phyloP scores from a whole-genome alignment of 2,329 filamentous ascomycete genomes.

The Pestalotiopsis sp. region DNA sequence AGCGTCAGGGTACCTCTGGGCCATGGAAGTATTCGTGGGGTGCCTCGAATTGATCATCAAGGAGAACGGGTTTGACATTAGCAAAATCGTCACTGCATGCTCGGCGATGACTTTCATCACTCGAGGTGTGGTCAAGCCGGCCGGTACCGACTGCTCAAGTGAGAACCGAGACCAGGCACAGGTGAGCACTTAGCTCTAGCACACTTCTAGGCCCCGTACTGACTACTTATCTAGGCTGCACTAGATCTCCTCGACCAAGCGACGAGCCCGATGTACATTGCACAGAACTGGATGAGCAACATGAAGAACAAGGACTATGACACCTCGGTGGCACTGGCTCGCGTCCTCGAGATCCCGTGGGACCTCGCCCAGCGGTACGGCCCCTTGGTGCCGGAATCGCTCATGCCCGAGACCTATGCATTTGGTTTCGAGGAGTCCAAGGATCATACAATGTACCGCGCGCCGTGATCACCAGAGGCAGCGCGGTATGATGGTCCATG shows the following conservation, averaged over 20 bases:
- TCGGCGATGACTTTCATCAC: neutral
- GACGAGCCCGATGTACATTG: neutral
- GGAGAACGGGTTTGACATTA: neutral
- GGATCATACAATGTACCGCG: neutral
- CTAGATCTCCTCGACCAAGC: neutral
- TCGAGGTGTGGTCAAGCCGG: neutral
- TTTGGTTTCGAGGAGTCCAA: neutral
- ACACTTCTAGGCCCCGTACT: neutral
- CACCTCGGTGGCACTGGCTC: neutral
- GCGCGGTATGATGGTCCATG: too few relatives aligned
- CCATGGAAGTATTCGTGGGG: neutral
- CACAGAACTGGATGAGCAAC: constrained; percentile 7
- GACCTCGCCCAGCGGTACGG: neutral
- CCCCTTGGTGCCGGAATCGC: neutral
- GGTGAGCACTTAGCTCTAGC: neutral
- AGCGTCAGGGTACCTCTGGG: neutral
- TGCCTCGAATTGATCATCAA: neutral
- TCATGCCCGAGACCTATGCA: constrained; percentile 4
- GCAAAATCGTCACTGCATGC: neutral
- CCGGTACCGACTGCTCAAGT: neutral
- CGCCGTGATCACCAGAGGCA: neutral
- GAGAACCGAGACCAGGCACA: neutral
- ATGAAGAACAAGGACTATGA: constrained; percentile 6
- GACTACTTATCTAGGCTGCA: neutral
- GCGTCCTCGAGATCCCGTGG: neutral